These are phyloP conservation scores for Colletotrichum ledebouriae DNA, from an alignment of 2,329 filamentous ascomycete species.

Conservation along the genomic window DNA sequence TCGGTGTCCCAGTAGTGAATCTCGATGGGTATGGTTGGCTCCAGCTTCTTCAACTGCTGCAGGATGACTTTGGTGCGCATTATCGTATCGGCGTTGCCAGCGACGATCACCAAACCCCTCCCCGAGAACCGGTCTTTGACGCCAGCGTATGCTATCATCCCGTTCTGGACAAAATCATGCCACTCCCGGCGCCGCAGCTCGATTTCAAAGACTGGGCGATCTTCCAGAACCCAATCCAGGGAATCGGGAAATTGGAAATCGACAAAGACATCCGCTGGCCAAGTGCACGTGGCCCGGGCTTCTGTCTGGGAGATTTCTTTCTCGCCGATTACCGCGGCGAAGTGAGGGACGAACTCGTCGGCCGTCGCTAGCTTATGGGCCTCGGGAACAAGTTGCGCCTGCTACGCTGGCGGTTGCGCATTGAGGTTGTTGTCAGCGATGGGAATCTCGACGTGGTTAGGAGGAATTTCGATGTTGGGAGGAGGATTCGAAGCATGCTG, in stretches of 20 bases:
- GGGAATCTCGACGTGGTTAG: constrained; percentile 10
- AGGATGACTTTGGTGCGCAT: constrained; percentile 34
- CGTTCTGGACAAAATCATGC: constrained; percentile 24
- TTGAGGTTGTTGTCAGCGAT: not conserved
- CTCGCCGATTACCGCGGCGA: constrained; percentile 19
- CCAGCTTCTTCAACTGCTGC: constrained; percentile 25
- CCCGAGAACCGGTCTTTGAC: constrained; percentile 26
- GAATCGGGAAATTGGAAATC: constrained; percentile 32
- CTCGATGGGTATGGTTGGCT: constrained; percentile 11
- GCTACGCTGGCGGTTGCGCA: not conserved
- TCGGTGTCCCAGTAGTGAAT: constrained; percentile 30
- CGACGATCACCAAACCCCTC: constrained; percentile 29
- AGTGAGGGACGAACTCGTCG: constrained; percentile 27
- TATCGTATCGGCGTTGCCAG: constrained; percentile 33
- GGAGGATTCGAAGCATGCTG: not conserved
- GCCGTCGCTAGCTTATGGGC: constrained; percentile 28
- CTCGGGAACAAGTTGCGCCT: constrained; percentile 7
- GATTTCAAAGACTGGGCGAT: constrained; percentile 25
- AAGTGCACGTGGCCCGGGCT: constrained; percentile 24
- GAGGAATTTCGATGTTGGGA: not conserved
- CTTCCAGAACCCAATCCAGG: constrained; percentile 31
- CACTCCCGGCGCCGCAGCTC: constrained; percentile 35
- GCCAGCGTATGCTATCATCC: constrained; percentile 30
- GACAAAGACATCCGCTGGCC: constrained; percentile 25
- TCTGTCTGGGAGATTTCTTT: constrained; percentile 23